These are phyloP conservation scores for Hymenoscyphus fraxineus DNA, from an alignment of 2,329 filamentous ascomycete genomes.

Conservation along the genomic window DNA sequence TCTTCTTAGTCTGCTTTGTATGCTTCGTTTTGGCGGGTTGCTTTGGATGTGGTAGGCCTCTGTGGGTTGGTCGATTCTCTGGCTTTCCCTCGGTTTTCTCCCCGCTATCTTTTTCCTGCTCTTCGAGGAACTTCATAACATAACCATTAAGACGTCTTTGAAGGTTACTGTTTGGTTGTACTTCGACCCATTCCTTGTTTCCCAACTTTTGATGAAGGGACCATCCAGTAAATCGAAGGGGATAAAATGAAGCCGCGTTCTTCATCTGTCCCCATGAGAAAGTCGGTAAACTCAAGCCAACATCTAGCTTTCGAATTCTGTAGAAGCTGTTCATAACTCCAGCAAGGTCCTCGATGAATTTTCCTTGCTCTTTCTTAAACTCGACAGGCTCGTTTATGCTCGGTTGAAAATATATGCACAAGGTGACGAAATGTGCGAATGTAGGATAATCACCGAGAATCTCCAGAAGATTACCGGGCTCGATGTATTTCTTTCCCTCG, in stretches of 20 bases:
- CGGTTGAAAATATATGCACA: neutral
- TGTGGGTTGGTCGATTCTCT: neutral
- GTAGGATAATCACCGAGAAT: neutral
- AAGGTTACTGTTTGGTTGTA: neutral
- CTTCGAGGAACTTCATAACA: neutral
- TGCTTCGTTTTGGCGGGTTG: too few species aligned
- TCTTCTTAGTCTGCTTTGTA: too few species aligned
- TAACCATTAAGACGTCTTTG: neutral
- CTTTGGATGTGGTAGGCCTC: too few species aligned
- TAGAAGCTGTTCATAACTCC: neutral
- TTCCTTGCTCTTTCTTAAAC: neutral
- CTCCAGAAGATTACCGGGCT: neutral
- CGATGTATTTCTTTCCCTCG: neutral
- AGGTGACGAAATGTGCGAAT: neutral
- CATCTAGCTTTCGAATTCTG: neutral
- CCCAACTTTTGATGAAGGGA: neutral
- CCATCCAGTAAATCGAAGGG: neutral
- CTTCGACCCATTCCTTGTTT: neutral
- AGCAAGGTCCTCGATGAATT: neutral
- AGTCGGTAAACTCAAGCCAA: neutral
- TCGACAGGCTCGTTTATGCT: neutral
- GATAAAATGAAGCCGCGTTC: neutral
- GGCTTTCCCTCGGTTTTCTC: neutral
- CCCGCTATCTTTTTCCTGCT: neutral
- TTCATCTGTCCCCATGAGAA: neutral